Percentiles rank a stretch among this genome's conserved stretches.
Conservation (phyloP, 2,329 filamentous ascomycete genomes). For the Alternaria sp. region DNA sequence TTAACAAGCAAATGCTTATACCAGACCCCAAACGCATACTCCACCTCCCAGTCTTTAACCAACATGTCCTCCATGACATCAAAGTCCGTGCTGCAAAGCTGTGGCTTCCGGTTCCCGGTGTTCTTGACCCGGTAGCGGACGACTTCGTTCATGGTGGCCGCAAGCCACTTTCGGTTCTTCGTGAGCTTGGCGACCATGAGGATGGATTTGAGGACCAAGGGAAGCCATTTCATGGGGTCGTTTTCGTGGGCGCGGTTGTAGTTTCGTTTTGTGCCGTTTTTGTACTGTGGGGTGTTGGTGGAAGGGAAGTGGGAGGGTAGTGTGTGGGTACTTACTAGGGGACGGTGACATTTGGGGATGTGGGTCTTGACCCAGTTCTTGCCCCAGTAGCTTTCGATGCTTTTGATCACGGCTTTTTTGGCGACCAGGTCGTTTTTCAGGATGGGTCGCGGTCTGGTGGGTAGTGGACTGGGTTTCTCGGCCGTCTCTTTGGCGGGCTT, state of each 20-base stretch:
- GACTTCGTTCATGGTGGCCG: constrained; percentile 33
- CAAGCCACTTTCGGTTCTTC: constrained; percentile 26
- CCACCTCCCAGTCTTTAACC: constrained; percentile 29
- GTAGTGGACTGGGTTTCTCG: constrained; percentile 29
- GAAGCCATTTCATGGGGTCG: constrained; percentile 39
- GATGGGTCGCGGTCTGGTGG: constrained; percentile 21
- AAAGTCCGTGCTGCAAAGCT: constrained; percentile 41
- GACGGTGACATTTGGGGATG: constrained; percentile 40
- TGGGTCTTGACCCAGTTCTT: constrained; percentile 32
- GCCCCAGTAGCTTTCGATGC: constrained; percentile 39
- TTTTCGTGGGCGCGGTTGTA: constrained; percentile 28
- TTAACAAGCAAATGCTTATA: constrained; percentile 40
- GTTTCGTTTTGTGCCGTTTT: constrained; percentile 20
- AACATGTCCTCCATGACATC: constrained; percentile 44
- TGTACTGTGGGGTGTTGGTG: constrained; percentile 2
- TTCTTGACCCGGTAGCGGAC: constrained; percentile 40
- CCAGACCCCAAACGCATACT: constrained; percentile 32
- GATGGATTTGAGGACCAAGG: constrained; percentile 35
- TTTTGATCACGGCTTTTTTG: constrained; percentile 30
- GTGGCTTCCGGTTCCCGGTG: constrained; percentile 41
- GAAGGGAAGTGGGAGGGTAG: background rate
- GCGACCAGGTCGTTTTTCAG: constrained; percentile 35
- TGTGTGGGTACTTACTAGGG: constrained; percentile 23
- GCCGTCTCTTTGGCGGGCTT: background rate
- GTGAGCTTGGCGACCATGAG: constrained; percentile 33